These are phyloP conservation scores for Pythium sukuiense DNA, from an alignment of 352 stramenopile genomes.

Conservation along the genomic window DNA sequence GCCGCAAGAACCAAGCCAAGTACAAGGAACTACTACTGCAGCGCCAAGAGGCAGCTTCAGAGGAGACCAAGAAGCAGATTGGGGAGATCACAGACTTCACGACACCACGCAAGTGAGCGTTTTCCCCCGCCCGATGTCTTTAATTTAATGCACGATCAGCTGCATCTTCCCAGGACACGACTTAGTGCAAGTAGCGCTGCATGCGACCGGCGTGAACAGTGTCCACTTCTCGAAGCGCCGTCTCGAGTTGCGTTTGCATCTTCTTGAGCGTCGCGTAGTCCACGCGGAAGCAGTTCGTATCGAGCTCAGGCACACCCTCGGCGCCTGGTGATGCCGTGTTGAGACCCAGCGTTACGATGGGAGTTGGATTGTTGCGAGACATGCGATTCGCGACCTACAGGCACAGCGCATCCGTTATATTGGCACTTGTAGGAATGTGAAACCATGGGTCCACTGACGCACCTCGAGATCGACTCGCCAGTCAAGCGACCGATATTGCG, in stretches of 20 bases:
- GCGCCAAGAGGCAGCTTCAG: slow-evolving; percentile 37
- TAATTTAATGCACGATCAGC: slow-evolving; percentile 10
- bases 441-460: neutral
- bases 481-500: slow-evolving; percentile 63
- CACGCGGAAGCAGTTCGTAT: slow-evolving; percentile 54
- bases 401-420: neutral
- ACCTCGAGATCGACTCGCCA: slow-evolving; percentile 87
- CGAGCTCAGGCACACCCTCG: slow-evolving; percentile 15
- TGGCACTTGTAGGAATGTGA: neutral
- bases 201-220: slow-evolving; percentile 72
- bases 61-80: slow-evolving; percentile 71
- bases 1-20: slow-evolving; percentile 70
- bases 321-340: slow-evolving; percentile 32
- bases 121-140: neutral
- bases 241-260: slow-evolving; percentile 65
- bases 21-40: slow-evolving; percentile 77
- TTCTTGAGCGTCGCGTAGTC: slow-evolving; percentile 67
- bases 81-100: slow-evolving; percentile 79
- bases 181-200: slow-evolving; percentile 66
- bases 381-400: slow-evolving; percentile 65
- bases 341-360: slow-evolving; percentile 68
- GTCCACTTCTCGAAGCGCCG: slow-evolving; percentile 64
- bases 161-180: neutral
- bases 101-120: slow-evolving; percentile 18
- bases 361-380: slow-evolving; percentile 55